Base-by-base conservation (phyloP, 1,284 basidiomycete genomes). In the Kalmanozyma brasiliensis region DNA sequence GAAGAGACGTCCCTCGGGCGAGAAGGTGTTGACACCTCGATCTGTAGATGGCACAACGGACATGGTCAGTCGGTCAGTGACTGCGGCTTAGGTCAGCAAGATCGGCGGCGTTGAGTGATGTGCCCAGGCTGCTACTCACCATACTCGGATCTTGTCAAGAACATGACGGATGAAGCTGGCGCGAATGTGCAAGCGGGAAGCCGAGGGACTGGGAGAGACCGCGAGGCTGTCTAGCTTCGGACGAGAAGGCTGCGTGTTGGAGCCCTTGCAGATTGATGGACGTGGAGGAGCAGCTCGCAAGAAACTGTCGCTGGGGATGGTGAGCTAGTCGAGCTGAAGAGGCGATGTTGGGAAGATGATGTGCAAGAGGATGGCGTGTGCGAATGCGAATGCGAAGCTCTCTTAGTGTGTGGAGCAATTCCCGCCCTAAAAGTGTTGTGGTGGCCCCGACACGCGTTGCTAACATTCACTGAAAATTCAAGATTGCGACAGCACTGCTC, bases 1-100 rank as follows among this genome's bases (percentile, higher is more conserved):
- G 85, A 93, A 94, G 61, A 94, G 84, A 83, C 92, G 91, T 47
- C 92, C 94, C 84, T 98, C 95, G 6, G 96, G 96, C 26, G 95
- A 98, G 86, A 98, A 98, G 75, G 95, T 98, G 86, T 96, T 97
- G 65, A 97, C 94, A 86, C 94, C 94, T 78, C 94, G 90, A 85
- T 97, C 94, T 93, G 60, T 43, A 33, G 23, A 29, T 10, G 14
- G 16, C 43, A 10, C 14, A 13, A 9, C 7, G 17, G 16, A 23
- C 17, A 22, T 33, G 24, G 41, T 55, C 40, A 53, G 43, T 20
- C 3, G 37, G 13, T 32, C 17, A 9, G 10, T 16, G 19, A 10
- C 40, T 32, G 4, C 36, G 48, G 33, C 44, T 13, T 35, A 17
- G 7, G 10, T n/a, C 33, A 2, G n/a, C 10, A 16, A 10, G 17